Evolutionary conservation across 2,329 filamentous ascomycete genomes (phyloP).

Genomic region (Chalara sp.): DNA sequence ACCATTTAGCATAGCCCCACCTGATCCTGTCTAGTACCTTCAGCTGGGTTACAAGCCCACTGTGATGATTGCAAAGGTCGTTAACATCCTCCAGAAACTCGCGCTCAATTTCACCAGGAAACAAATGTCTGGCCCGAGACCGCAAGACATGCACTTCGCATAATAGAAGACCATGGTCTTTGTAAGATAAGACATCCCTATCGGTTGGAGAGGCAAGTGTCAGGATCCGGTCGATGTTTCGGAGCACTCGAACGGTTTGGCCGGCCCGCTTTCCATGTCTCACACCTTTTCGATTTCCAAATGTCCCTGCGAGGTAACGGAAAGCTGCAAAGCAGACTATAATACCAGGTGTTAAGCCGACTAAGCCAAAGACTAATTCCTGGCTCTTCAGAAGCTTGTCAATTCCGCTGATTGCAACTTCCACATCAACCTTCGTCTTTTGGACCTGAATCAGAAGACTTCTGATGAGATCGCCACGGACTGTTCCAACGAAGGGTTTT

Average conservation of each 20-base stretch:
- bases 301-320: constrained; percentile 62
- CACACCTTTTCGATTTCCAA: constrained; percentile 66
- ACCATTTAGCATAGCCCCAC: constrained; percentile 84
- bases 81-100: constrained; percentile 87
- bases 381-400: constrained; percentile 92
- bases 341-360: constrained; percentile 89
- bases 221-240: constrained; percentile 81
- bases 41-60: constrained; percentile 70
- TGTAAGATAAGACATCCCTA: constrained; percentile 76
- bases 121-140: constrained; percentile 55
- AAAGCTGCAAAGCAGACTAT: constrained; percentile 71
- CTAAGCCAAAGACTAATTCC: constrained; percentile 95
- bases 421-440: constrained; percentile 97
- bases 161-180: constrained; percentile 83
- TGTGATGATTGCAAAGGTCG: constrained; percentile 74
- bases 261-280: constrained; percentile 58
- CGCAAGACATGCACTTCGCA: constrained; percentile 85
- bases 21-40: constrained; percentile 76
- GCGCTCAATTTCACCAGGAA: constrained; percentile 68
- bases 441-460: constrained; percentile 94
- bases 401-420: constrained; percentile 92
- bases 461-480: constrained; percentile 81
- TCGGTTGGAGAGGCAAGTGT: constrained; percentile 62
- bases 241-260: constrained; percentile 68
- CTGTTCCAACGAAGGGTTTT: constrained; percentile 71